Evolutionary conservation across 1,284 basidiomycete genomes (phyloP), one percentile per base, ranked within the genome.

Genomic region (Irpex sp.): DNA sequence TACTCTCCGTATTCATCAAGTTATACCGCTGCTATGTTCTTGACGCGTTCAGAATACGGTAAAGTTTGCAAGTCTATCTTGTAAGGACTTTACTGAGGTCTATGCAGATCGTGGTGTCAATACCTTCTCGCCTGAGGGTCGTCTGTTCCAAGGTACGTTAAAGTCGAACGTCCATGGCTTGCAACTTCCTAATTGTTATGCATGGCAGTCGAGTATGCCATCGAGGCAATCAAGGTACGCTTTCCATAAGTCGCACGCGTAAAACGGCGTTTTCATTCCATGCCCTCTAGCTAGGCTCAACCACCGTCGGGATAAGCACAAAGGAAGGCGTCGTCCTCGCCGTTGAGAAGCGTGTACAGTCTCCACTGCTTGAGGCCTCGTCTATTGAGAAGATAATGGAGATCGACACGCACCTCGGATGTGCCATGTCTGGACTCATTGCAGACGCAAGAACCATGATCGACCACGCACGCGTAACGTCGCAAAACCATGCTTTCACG

Each of bases 381-480:
- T 96, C 95, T 62, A 97, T 99, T 75, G 97, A 99, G 77, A 99
- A 99, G 83, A 99, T 99, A 76, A 98, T 99, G 96, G 97, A 99
- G 82, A 98, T 99, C 72, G 97, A 99, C 79, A 74, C 79, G 15
- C 97, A 99, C 79, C 86, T 99, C 62, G 97, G 96, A 17, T 98
- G 96, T 71, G 97, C 97, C 62, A 98, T 99, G 96, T 96, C 94
- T 62, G 97, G 97, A 21, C 85, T 99, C 67, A 97, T 95, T 38
- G 97, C 97, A 60, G 97, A 99, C 78, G 97, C 97, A 59, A 87
- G 97, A 69, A 99, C 97, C 55, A 99, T 99, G 94, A 94, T 99
- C 77, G 97, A 99, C 83, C 97, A 99, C 76, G 97, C 97, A n/a
- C 88, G 97, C 65, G 95, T 98, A 62, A 98, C 97, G 4, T 78